Conservation (phyloP, 352 stramenopile genomes). For the Phytophthora sp. region DNA sequence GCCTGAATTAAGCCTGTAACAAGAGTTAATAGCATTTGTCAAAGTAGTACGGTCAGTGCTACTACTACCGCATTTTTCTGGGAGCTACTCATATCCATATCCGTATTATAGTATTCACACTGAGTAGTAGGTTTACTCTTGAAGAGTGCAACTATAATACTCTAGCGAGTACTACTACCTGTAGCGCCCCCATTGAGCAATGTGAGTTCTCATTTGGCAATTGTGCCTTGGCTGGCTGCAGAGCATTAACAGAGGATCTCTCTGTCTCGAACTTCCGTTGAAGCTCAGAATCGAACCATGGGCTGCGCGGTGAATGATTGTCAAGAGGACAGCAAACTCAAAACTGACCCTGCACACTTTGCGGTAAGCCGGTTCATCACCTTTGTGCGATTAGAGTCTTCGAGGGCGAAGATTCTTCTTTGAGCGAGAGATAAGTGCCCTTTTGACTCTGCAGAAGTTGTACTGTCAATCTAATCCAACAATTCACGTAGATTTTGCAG, state of each 20-base stretch:
- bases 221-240: not conserved
- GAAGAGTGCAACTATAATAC: not conserved
- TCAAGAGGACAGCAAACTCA: not conserved
- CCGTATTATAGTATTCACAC: not conserved
- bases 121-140: not conserved
- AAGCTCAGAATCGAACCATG: not conserved
- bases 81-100: no score
- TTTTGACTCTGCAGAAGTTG: no score
- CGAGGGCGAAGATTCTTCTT: not conserved
- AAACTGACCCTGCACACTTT: constrained; percentile 10
- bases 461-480: no score
- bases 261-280: not conserved
- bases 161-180: not conserved
- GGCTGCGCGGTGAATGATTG: not conserved
- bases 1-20: no score
- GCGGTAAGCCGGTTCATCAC: constrained; percentile 1
- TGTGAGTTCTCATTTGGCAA: not conserved
- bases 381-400: not conserved
- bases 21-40: no score
- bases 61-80: no score
- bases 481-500: no score
- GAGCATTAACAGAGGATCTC: not conserved
- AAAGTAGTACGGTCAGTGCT: not conserved
- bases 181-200: not conserved
- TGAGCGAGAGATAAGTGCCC: not conserved